Percentiles rank a stretch among this genome's conserved stretches.
Conservation (phyloP, 2,329 filamentous ascomycete genomes). For the Trichoderma simmonsii region DNA sequence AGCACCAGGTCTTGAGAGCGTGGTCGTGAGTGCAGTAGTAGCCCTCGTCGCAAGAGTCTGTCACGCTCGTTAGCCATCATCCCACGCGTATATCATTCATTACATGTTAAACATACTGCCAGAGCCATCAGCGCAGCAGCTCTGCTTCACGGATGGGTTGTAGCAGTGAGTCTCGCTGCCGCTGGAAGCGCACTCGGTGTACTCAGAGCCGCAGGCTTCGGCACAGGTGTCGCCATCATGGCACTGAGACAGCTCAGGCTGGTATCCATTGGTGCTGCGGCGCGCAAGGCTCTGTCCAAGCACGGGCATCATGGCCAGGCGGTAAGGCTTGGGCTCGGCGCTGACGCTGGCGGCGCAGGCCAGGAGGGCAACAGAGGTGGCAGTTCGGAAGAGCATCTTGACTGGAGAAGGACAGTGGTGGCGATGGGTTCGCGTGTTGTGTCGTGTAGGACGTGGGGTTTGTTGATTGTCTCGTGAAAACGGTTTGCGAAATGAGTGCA, state of each 20-base stretch:
- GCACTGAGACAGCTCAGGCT: slow-evolving; percentile 48
- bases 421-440: not conserved
- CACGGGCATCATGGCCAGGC: slow-evolving; percentile 37
- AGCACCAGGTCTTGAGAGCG: slow-evolving; percentile 55
- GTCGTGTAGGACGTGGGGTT: not conserved
- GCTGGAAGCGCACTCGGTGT: slow-evolving; percentile 47
- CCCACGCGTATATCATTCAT: not conserved
- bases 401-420: not conserved
- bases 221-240: slow-evolving; percentile 50
- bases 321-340: slow-evolving; percentile 35
- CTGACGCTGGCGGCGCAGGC: slow-evolving; percentile 34
- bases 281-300: slow-evolving; percentile 41
- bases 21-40: slow-evolving; percentile 61
- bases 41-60: slow-evolving; percentile 58
- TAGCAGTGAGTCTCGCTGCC: slow-evolving; percentile 56
- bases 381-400: slow-evolving; percentile 38
- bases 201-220: slow-evolving; percentile 53
- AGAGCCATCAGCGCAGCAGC: slow-evolving; percentile 54
- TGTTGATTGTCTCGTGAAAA: not conserved
- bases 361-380: slow-evolving; percentile 35
- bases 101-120: slow-evolving; percentile 47
- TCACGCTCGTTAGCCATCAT: not conserved
- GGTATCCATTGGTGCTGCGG: slow-evolving; percentile 47
- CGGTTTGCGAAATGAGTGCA: slow-evolving; percentile 14
- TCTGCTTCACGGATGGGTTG: slow-evolving; percentile 49